Conservation (phyloP, 495 filamentous ascomycete species). For the Pyronema domesticum region DNA sequence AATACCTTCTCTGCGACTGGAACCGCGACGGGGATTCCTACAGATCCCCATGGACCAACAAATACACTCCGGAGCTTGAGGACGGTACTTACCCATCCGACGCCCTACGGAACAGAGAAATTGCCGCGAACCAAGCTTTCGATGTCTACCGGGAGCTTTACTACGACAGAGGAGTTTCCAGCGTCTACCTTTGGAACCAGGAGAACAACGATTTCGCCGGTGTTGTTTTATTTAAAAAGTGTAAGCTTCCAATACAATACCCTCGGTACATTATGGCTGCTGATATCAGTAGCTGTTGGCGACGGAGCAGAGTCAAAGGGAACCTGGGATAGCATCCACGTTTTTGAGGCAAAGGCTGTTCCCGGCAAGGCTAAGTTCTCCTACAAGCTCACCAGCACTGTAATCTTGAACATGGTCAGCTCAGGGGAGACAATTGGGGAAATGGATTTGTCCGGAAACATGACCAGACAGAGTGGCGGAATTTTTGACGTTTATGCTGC, state of each 20-base stretch:
- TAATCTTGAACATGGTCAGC: conserved; percentile 73
- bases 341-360: conserved; percentile 62
- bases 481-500: conserved; percentile 66
- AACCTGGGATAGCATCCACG: conserved; percentile 96
- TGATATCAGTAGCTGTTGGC: conserved; percentile 34
- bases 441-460: conserved; percentile 89
- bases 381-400: conserved; percentile 94
- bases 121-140: conserved; percentile 85
- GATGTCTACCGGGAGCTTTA: conserved; percentile 96
- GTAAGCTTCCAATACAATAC: conserved; percentile 29
- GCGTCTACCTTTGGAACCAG: conserved; percentile 96
- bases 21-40: conserved; percentile 97
- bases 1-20: conserved; percentile 98
- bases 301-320: conserved; percentile 57
- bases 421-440: conserved; percentile 56
- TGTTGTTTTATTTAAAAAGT: conserved; percentile 87
- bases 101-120: conserved; percentile 78
- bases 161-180: conserved; percentile 88
- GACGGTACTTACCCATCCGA: conserved; percentile 64
- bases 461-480: conserved; percentile 88
- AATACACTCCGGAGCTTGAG: conserved; percentile 72
- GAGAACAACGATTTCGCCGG: conserved; percentile 89
- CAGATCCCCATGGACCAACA: conserved; percentile 93
- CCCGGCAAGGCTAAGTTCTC: conserved; percentile 79
- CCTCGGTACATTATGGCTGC: neutral